phyloP scores from a whole-genome alignment of 2,329 filamentous ascomycete genomes.

The Albophoma yamanashiensis region DNA sequence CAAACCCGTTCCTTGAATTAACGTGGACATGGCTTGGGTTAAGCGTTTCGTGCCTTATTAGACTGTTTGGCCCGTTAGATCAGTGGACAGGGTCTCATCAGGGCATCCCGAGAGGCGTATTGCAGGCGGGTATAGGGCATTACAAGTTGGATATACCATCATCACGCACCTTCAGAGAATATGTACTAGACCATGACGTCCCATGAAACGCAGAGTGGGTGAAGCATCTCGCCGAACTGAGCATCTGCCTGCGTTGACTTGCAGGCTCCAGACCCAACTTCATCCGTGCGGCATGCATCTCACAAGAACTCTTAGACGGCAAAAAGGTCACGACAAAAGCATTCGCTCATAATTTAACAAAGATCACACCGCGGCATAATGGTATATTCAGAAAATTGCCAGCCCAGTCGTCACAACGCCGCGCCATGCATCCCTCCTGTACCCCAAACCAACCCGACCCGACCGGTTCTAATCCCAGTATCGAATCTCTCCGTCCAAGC shows the following conservation, averaged over 20 bases:
- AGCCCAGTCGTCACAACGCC: background rate
- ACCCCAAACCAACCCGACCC: background rate
- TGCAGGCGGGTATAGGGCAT: background rate
- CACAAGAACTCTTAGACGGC: background rate
- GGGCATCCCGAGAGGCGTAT: background rate
- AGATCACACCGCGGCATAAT: background rate
- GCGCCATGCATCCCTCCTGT: background rate
- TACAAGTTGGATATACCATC: background rate
- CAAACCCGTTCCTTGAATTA: background rate
- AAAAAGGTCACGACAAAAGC: background rate
- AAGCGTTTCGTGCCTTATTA: background rate
- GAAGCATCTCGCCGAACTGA: background rate
- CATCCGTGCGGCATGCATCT: background rate
- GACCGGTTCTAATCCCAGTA: constrained; percentile 70
- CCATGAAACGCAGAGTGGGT: background rate
- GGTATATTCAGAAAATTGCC: background rate
- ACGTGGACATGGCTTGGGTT: background rate
- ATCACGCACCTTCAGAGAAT: background rate
- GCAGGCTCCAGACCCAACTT: no score
- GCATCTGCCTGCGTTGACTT: no score
- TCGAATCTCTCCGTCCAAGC: constrained; percentile 77
- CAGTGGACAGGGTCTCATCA: background rate
- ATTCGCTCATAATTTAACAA: no score
- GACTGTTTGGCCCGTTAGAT: background rate
- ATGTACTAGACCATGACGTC: background rate